phyloP scores from a whole-genome alignment of 1,284 basidiomycete genomes.

The Moesziomyces sp. region DNA sequence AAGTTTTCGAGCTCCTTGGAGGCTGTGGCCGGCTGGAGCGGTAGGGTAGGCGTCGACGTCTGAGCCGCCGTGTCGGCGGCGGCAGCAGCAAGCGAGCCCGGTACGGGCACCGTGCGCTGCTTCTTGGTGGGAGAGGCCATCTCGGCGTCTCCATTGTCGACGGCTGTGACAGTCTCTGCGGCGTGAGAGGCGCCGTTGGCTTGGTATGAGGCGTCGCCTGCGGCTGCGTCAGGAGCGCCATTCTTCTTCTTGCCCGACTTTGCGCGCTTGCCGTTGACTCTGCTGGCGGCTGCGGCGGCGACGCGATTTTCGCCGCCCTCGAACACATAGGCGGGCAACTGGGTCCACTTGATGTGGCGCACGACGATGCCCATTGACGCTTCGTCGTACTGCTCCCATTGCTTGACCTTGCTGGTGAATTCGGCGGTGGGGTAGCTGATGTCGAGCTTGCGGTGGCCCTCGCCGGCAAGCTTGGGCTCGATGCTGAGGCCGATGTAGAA shows the following conservation, averaged over 20 bases:
- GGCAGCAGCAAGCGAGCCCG: not conserved
- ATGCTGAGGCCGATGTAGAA: conserved; percentile 97
- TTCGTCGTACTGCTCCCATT: conserved; percentile 96
- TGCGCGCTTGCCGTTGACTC: conserved; percentile 78
- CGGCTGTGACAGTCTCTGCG: conserved; percentile 12
- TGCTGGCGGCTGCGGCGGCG: conserved; percentile 74
- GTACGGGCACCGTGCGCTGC: conserved; percentile 22
- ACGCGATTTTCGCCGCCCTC: conserved; percentile 73
- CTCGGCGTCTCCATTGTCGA: conserved; percentile 31
- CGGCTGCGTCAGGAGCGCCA: conserved; percentile 7
- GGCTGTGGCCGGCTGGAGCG: conserved; percentile 44
- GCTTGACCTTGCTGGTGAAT: conserved; percentile 92
- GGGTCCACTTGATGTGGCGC: conserved; percentile 90
- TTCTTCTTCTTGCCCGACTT: conserved; percentile 75
- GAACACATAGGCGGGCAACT: conserved; percentile 82
- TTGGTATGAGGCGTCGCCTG: conserved; percentile 2
- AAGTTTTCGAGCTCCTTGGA: conserved; percentile 50
- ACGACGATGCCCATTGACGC: conserved; percentile 93
- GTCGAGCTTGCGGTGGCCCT: conserved; percentile 78
- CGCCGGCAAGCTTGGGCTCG: conserved; percentile 78
- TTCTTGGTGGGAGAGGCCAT: conserved; percentile 49
- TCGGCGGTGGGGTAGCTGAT: conserved; percentile 96
- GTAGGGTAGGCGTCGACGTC: conserved; percentile 31
- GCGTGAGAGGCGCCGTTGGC: conserved; percentile 15
- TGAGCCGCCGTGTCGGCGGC: not conserved